Evolutionary conservation across 2,329 filamentous ascomycete species (phyloP).

Genomic region (Aspergillus chevalieri): DNA sequence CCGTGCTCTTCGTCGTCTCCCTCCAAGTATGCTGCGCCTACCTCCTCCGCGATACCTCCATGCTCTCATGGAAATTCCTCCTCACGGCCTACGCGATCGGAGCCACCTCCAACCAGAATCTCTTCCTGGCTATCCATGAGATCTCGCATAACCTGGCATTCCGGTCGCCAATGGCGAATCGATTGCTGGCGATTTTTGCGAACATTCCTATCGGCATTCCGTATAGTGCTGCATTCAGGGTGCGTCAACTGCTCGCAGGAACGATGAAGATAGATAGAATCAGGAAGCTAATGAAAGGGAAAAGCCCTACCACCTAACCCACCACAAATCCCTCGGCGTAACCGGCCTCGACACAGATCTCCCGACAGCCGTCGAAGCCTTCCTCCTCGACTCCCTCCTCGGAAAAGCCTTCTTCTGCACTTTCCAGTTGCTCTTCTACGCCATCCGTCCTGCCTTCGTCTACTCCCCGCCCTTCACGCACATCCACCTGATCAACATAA

Average conservation of each 20-base stretch:
- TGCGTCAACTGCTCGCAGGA: slow-evolving; percentile 38
- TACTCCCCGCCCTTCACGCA: slow-evolving; percentile 82
- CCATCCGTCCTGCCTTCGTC: slow-evolving; percentile 87
- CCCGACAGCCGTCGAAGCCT: slow-evolving; percentile 81
- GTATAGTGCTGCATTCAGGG: slow-evolving; percentile 91
- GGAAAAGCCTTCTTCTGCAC: slow-evolving; percentile 99
- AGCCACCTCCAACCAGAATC: slow-evolving; percentile 94
- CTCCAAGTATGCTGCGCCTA: slow-evolving; percentile 75
- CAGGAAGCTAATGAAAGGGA: neutral
- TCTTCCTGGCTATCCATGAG: slow-evolving; percentile 97
- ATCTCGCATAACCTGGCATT: slow-evolving; percentile 98
- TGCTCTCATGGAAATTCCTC: slow-evolving; percentile 81
- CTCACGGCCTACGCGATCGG: slow-evolving; percentile 83
- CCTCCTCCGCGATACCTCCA: slow-evolving; percentile 66
- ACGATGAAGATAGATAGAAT: slow-evolving; percentile 2
- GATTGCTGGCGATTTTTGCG: slow-evolving; percentile 82
- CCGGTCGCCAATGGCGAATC: slow-evolving; percentile 69
- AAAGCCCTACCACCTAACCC: slow-evolving; percentile 91
- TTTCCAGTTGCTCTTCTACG: slow-evolving; percentile 99
- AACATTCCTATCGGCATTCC: slow-evolving; percentile 94
- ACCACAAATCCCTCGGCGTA: slow-evolving; percentile 97
- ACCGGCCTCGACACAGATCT: slow-evolving; percentile 95
- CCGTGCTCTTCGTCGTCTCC: slow-evolving; percentile 75
- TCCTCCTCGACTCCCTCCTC: slow-evolving; percentile 85
- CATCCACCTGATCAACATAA: slow-evolving; percentile 77